phyloP scores from a whole-genome alignment of 169 alveolate species.

The Eimeria acervulina region DNA sequence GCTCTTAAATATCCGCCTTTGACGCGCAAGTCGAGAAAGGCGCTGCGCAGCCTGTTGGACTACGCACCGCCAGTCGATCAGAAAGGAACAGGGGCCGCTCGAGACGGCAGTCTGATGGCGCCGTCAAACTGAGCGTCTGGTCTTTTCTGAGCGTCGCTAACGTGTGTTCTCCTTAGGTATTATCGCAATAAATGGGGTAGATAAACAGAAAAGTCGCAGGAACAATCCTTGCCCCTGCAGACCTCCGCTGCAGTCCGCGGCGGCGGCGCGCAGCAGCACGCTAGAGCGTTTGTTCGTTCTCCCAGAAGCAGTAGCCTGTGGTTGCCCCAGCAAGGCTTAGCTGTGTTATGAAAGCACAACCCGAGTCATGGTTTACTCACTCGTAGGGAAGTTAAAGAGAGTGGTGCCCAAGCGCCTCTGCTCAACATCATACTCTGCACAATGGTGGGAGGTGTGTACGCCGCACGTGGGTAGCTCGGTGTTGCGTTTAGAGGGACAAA shows the following conservation, averaged over 20 bases:
- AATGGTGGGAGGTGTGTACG: slow-evolving; percentile 34
- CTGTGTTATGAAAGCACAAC: not conserved
- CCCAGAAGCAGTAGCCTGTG: slow-evolving; percentile 13
- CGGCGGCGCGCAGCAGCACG: slow-evolving; percentile 78
- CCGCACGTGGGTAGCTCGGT: slow-evolving; percentile 5
- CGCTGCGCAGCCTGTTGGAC: slow-evolving; percentile 39
- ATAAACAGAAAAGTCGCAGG: not conserved
- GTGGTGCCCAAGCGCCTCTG: not conserved
- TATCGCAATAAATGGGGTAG: not conserved
- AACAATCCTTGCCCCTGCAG: slow-evolving; percentile 29
- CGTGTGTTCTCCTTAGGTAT: not conserved
- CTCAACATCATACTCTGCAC: not conserved
- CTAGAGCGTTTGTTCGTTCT: slow-evolving; percentile 56
- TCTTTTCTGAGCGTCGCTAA: slow-evolving; percentile 20
- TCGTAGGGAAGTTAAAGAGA: not conserved
- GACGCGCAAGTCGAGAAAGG: not conserved
- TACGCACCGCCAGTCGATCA: slow-evolving; percentile 72
- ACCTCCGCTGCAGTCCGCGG: slow-evolving; percentile 51
- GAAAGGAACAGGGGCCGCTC: slow-evolving; percentile 62
- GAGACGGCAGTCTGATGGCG: slow-evolving; percentile 41
- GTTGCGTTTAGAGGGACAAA: not conserved
- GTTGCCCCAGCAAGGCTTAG: slow-evolving; percentile 9
- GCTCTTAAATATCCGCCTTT: not conserved
- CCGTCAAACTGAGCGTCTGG: slow-evolving; percentile 38
- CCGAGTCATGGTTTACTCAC: not conserved